Evolutionary conservation across 768 basidiomycete species (phyloP).

Genomic region (Grammothele lineata): DNA sequence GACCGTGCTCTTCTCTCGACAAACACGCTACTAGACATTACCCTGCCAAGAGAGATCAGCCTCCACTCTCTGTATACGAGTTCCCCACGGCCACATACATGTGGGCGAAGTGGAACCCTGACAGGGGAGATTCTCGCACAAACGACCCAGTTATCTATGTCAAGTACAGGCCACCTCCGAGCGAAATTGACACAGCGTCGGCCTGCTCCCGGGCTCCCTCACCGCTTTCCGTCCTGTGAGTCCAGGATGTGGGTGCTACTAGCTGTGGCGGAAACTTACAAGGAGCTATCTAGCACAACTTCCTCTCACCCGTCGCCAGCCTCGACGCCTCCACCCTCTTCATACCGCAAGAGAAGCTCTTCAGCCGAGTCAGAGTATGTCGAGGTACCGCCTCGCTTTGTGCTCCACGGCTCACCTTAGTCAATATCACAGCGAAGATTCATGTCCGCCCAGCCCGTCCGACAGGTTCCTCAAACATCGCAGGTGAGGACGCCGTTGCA

Average conservation of each 20-base stretch:
- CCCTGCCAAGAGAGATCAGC: neutral
- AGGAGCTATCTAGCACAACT: neutral
- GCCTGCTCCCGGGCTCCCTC: neutral
- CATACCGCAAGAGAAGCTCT: constrained; percentile 10
- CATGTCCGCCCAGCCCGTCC: constrained; percentile 5
- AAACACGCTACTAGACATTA: no score
- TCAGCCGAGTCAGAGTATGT: constrained; percentile 15
- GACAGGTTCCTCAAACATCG: constrained; percentile 14
- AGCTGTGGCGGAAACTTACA: neutral
- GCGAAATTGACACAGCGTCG: neutral
- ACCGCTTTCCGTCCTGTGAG: neutral
- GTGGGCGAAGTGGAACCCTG: constrained; percentile 16
- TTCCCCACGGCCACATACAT: constrained; percentile 16
- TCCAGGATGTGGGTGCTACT: neutral
- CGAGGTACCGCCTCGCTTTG: no score
- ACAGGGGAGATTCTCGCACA: neutral
- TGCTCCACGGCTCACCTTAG: no score
- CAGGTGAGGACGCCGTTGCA: constrained; percentile 3
- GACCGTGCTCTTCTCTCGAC: no score
- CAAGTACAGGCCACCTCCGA: constrained; percentile 2
- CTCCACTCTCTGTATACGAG: constrained; percentile 15
- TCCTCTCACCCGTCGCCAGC: neutral
- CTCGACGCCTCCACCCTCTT: constrained; percentile 1
- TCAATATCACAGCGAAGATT: no score
- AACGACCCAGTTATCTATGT: no score